Conservation (phyloP, 257 asterid species). For the Ehretia macrophylla region DNA sequence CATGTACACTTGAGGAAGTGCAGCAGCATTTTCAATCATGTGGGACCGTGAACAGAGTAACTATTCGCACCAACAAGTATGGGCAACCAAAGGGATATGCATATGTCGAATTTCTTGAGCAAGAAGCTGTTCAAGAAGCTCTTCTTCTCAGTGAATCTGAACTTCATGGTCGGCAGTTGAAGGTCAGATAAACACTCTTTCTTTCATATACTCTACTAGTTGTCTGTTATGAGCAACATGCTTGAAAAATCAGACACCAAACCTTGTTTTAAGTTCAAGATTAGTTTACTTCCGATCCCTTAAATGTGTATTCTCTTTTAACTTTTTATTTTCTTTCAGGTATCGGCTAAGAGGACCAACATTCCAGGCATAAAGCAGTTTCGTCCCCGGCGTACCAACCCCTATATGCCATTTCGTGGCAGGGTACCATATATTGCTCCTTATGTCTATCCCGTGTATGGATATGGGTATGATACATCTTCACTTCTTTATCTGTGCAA, state of each 20-base stretch:
- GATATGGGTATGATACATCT: slow-evolving; percentile 43
- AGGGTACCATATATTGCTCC: slow-evolving; percentile 51
- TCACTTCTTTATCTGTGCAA: not conserved
- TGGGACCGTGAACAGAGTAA: slow-evolving; percentile 78
- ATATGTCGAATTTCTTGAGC: slow-evolving; percentile 75
- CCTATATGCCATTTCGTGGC: slow-evolving; percentile 46
- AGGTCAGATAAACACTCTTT: slow-evolving; percentile 33
- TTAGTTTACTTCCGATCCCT: not conserved
- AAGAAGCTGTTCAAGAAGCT: slow-evolving; percentile 74
- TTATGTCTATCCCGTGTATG: slow-evolving; percentile 46
- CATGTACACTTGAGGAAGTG: slow-evolving; percentile 82
- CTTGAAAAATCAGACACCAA: no score
- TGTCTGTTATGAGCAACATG: no score
- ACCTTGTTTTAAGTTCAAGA: no score
- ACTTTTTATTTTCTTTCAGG: slow-evolving; percentile 26
- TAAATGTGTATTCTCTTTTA: not conserved
- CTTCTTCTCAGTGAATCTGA: slow-evolving; percentile 66
- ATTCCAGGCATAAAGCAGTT: slow-evolving; percentile 79
- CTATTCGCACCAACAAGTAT: slow-evolving; percentile 66
- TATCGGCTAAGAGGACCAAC: slow-evolving; percentile 72
- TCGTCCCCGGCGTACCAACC: slow-evolving; percentile 52
- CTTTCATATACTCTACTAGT: not conserved
- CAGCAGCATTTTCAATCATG: slow-evolving; percentile 85
- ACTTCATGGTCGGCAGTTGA: slow-evolving; percentile 80
- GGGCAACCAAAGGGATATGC: slow-evolving; percentile 88